Evolutionary conservation across 176 grass and related monocot genomes (phyloP), one percentile per base, ranked within the genome.

Genomic region (Rhynchospora breviuscula): DNA sequence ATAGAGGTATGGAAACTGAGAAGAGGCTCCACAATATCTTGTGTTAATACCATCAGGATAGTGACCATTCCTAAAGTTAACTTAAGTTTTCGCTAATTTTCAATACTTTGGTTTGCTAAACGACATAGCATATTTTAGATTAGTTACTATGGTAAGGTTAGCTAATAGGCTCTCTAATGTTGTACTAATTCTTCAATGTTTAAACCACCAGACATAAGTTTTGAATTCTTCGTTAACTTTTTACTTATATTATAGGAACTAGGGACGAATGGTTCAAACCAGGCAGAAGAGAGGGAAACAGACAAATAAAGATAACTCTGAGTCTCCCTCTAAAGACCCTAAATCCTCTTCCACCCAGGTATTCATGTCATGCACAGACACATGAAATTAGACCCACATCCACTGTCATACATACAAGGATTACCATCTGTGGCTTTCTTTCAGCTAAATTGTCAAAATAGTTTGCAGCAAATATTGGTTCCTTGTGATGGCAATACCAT

Each of bases 231-330:
- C 31, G 13, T 77, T 77, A 77, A 29, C 26, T 29, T 75, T 72
- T 76, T 54, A 56, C 73, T 12, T 56, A 17, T 56, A n/a, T 77
- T 12, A 54, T 17, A 77, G 73, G 45, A 65, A 63, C 17, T 67
- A 52, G 80, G 60, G 21, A 47, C 35, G 12, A 23, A 82, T 82
- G 80, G 80, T 82, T 10, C 80, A 82, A 53, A 82, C 61, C 44
- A 82, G 80, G 19, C 43, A 82, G 25, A 82, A 82, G 21, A 82
- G 80, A 67, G 80, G 80, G 44, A 82, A 82, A 49, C 43, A 82
- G 47, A 82, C 61, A 21, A 63, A 29, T 65, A 67, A 82, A 66
- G 80, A 65, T 46, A 82, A 82, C 67, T 19, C 63, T 29, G 80
- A 82, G 31, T 82, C 80, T 65, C 60, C 80, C 44, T 29, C 80